Conservation (phyloP, 306 rosid genomes). For the Trichosanthes cucumerina region DNA sequence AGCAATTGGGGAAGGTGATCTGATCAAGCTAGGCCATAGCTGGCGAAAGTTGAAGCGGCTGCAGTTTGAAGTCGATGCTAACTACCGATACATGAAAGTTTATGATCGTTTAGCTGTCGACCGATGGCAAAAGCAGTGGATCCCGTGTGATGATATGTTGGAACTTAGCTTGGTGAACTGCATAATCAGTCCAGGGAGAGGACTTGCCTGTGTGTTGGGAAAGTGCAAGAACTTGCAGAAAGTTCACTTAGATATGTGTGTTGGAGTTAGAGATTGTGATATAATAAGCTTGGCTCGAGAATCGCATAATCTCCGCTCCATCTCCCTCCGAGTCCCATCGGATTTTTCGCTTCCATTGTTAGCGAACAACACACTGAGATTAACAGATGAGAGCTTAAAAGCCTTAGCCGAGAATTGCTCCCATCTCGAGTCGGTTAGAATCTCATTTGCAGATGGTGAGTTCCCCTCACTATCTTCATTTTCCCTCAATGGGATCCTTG, state of each 20-base stretch:
- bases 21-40: constrained; percentile 50
- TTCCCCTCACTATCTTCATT: constrained; percentile 75
- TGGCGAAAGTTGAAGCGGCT: constrained; percentile 61
- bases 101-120: constrained; percentile 72
- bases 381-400: constrained; percentile 72
- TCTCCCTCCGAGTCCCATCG: constrained; percentile 67
- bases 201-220: constrained; percentile 75
- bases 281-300: constrained; percentile 53
- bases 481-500: constrained; percentile 58
- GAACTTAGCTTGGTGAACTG: constrained; percentile 78
- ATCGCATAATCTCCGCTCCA: constrained; percentile 48
- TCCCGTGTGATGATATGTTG: constrained; percentile 58
- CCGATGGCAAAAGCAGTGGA: constrained; percentile 73
- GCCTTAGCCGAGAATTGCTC: constrained; percentile 70
- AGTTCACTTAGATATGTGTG: constrained; percentile 80
- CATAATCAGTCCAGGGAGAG: constrained; percentile 87
- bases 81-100: constrained; percentile 81
- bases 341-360: constrained; percentile 72
- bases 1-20: constrained; percentile 39
- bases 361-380: constrained; percentile 44
- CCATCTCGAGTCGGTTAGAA: constrained; percentile 58
- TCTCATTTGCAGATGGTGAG: constrained; percentile 77
- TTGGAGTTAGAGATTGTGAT: constrained; percentile 78
- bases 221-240: constrained; percentile 72
- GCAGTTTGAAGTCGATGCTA: constrained; percentile 84